These are phyloP conservation scores for Sphaerostilbella broomeana DNA, from an alignment of 2,329 filamentous ascomycete genomes.

Conservation along the genomic window DNA sequence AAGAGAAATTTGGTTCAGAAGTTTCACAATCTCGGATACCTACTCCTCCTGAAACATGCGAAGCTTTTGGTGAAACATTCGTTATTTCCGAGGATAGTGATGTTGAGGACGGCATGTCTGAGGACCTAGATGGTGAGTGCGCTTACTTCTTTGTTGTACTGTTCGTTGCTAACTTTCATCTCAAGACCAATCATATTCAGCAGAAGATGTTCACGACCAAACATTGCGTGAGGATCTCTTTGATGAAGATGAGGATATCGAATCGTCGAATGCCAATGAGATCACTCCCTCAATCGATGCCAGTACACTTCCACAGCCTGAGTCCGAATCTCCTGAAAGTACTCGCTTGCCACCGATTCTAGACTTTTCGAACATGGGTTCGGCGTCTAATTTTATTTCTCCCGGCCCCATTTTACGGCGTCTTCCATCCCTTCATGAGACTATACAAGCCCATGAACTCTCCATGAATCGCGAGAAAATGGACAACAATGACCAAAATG, in stretches of 20 bases:
- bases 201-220: background rate
- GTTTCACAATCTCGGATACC: conserved; percentile 1
- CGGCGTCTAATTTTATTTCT: background rate
- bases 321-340: conserved; percentile 10
- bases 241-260: background rate
- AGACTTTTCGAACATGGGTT: background rate
- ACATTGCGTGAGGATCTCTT: background rate
- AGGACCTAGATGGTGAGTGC: conserved; percentile 1
- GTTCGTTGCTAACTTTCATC: background rate
- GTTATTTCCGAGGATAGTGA: conserved; percentile 7
- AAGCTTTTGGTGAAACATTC: conserved; percentile 7
- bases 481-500: background rate
- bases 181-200: background rate
- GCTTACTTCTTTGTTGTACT: no score
- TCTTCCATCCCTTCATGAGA: conserved; percentile 8
- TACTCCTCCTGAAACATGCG: conserved; percentile 5
- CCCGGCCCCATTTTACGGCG: background rate
- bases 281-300: conserved; percentile 4
- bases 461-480: background rate
- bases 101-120: conserved; percentile 4
- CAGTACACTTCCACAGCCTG: no score
- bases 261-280: conserved; percentile 3
- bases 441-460: conserved; percentile 4
- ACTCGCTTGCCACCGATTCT: conserved; percentile 7
- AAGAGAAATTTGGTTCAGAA: background rate